These are phyloP conservation scores for Oryza punctata DNA, from an alignment of 176 grass and related monocot genomes.

Conservation along the genomic window DNA sequence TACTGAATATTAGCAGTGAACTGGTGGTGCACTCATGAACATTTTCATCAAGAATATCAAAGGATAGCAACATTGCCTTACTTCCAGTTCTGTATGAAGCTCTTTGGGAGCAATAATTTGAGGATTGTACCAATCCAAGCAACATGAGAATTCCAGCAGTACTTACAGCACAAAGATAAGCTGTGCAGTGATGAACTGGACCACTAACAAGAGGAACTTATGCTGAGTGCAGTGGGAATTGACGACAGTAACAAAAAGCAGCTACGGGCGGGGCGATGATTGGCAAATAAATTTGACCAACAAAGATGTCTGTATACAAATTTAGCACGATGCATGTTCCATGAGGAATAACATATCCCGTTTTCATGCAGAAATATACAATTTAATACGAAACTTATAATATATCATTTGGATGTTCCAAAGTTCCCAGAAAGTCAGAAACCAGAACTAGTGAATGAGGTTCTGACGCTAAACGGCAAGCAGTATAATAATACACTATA, in stretches of 20 bases:
- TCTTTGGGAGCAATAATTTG: constrained; percentile 32
- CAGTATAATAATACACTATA: background rate
- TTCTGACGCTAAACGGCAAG: background rate
- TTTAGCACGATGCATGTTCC: background rate
- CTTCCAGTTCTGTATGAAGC: background rate
- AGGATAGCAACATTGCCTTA: constrained; percentile 14
- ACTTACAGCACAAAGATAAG: constrained; percentile 36
- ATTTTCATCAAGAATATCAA: constrained; percentile 21
- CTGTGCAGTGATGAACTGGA: constrained; percentile 11
- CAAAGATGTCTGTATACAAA: constrained; percentile 20
- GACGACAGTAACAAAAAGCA: background rate
- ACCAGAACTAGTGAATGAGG: constrained; percentile 3
- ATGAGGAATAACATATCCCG: background rate
- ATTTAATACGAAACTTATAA: background rate
- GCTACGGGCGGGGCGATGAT: background rate
- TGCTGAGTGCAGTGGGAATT: constrained; percentile 19
- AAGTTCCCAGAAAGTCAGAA: constrained; percentile 3
- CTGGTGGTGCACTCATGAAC: background rate
- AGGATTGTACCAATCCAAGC: constrained; percentile 10
- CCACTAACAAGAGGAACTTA: constrained; percentile 22
- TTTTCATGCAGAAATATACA: background rate
- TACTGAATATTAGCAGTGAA: constrained; percentile 5
- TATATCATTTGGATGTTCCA: constrained; percentile 6
- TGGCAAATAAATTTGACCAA: constrained; percentile 1
- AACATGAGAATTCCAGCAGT: constrained; percentile 25